Evolutionary conservation across 2,329 filamentous ascomycete species (phyloP).

Genomic region (Sporothrix variecibatus): DNA sequence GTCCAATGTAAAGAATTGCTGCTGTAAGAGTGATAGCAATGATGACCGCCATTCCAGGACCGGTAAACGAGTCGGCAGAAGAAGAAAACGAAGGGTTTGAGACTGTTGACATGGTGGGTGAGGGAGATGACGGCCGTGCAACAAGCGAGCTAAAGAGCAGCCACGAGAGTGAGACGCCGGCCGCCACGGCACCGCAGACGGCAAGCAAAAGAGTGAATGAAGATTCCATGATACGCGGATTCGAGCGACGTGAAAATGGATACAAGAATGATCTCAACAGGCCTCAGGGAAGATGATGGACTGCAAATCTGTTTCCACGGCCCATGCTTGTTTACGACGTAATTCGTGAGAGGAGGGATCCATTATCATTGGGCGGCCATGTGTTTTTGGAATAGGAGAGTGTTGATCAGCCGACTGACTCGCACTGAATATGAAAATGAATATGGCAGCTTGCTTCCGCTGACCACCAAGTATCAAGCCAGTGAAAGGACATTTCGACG

Average conservation of each 20-base stretch:
- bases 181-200: neutral
- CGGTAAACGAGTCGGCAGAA: neutral
- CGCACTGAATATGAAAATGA: neutral
- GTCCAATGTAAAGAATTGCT: neutral
- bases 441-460: neutral
- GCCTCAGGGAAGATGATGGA: neutral
- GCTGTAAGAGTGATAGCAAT: neutral
- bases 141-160: neutral
- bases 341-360: neutral
- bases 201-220: neutral
- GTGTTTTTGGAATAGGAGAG: neutral
- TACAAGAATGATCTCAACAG: too few species aligned
- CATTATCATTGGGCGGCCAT: neutral
- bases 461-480: neutral
- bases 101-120: neutral
- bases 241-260: neutral
- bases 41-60: neutral
- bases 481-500: neutral
- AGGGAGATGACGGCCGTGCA: neutral
- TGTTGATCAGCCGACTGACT: neutral
- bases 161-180: constrained; percentile 2
- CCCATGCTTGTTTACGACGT: neutral
- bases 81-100: neutral
- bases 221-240: neutral
- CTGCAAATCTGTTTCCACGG: neutral